Evolutionary conservation across 2,329 filamentous ascomycete genomes (phyloP), one percentile per base, ranked within the genome.

Genomic region (Leptographium procerum): DNA sequence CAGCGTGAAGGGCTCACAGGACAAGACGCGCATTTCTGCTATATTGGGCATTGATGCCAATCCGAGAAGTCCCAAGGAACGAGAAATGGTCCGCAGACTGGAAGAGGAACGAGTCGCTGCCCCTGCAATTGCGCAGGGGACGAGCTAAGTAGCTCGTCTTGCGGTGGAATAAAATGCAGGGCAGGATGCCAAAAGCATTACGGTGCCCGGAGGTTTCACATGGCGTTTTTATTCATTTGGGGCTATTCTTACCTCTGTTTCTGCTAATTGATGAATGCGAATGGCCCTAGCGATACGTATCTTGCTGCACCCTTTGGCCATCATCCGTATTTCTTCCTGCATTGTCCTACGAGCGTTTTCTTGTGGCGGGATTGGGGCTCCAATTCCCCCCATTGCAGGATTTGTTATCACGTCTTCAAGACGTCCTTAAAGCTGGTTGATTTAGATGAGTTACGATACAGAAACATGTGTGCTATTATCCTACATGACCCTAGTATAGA

Each of bases 21-120:
- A 83, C 64, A 81, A 76, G 74, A 85, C 81, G 40, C 75, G 82
- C 63, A 85, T 86, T 64, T 82, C 81, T 50, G 81, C 82, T 36
- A 82, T 86, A 59, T 72, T 85, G 28, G 82, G 81, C 45, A 82
- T 81, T 62, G 80, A 83, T 64, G 77, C 79, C 45, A 79, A 80
- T 66, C 80, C 80, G 26, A 71, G 80, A 45, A 81, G 77, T 64
- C 79, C 79, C 47, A 76, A 76, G 64, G 81, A 83, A 70, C 73
- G 80, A 64, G 80, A 83, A 68, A 71, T 82, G 66, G 77, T 82
- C 59, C 75, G 79, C 65, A 71, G 78, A 63, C 70, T 82, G 65
- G 81, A 83, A 65, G 77, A 82, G 66, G 75, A 77, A 66, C 52
- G 63, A 26, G 62, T 61, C 6, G 26, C 57, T 8, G 59, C 61